Conservation (phyloP, 306 rosid genomes). For the Erythrophleum fordii region DNA sequence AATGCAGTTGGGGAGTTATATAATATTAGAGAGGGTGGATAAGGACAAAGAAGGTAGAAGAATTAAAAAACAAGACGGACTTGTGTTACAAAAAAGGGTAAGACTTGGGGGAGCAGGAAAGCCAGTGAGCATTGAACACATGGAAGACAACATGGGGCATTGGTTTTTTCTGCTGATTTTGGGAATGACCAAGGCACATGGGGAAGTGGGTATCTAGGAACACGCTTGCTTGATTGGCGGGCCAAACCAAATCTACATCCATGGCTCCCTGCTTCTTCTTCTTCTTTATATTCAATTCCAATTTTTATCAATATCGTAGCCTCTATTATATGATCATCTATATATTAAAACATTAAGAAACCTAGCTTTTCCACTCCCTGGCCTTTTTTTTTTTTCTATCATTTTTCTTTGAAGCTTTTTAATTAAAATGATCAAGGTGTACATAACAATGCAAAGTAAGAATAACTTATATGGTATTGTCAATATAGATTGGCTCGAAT, state of each 20-base stretch:
- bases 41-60: slow-evolving; percentile 27
- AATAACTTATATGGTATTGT: too few species aligned
- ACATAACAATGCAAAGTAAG: neutral
- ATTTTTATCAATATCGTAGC: too few species aligned
- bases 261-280: neutral
- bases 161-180: slow-evolving; percentile 49
- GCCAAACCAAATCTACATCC: slow-evolving; percentile 45
- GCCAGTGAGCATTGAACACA: slow-evolving; percentile 44
- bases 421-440: neutral
- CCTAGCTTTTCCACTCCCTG: too few species aligned
- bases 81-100: neutral
- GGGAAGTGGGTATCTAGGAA: slow-evolving; percentile 53
- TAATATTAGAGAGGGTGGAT: slow-evolving; percentile 31
- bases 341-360: too few species aligned
- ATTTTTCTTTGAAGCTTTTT: neutral
- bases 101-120: slow-evolving; percentile 29
- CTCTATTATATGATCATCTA: too few species aligned
- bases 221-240: slow-evolving; percentile 80
- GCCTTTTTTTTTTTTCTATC: too few species aligned
- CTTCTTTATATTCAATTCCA: neutral
- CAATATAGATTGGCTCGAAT: too few species aligned
- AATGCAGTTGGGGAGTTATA: slow-evolving; percentile 49
- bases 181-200: slow-evolving; percentile 71
- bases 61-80: slow-evolving; percentile 32
- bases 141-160: too few species aligned